Percentiles rank a stretch among this genome's conserved stretches.
Conservation (phyloP, 352 stramenopile species). For the Globisporangium paddicum region DNA sequence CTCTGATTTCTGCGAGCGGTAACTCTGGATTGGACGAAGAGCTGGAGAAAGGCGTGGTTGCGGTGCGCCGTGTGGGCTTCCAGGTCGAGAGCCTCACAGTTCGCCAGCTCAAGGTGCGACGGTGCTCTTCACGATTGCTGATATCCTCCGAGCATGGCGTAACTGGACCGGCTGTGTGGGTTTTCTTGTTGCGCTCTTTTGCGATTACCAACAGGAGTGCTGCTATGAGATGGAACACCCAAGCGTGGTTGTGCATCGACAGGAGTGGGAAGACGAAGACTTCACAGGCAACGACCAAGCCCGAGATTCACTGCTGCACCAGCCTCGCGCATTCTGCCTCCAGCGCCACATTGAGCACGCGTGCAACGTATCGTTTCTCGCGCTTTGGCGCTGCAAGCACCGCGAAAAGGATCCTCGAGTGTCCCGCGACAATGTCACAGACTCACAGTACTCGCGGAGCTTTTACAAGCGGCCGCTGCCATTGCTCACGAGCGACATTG, state of each 20-base stretch:
- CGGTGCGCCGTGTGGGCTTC: conserved; percentile 34
- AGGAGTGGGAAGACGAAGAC: conserved; percentile 4
- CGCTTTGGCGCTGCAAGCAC: conserved; percentile 28
- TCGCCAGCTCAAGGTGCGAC: conserved; percentile 31
- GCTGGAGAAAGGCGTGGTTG: conserved; percentile 12
- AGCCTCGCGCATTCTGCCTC: conserved; percentile 29
- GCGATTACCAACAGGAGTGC: conserved; percentile 18
- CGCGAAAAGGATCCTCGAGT: background rate
- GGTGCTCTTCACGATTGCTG: background rate
- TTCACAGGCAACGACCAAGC: background rate
- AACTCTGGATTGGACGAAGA: background rate
- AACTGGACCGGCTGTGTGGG: background rate
- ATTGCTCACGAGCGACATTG: conserved; percentile 12
- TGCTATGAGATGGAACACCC: conserved; percentile 36
- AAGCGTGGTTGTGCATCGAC: background rate
- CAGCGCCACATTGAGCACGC: conserved; percentile 31
- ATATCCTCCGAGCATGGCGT: background rate
- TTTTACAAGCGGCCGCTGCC: conserved; percentile 12
- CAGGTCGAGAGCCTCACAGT: conserved; percentile 18
- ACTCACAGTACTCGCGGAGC: conserved; percentile 8
- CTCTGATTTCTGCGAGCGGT: conserved; percentile 12
- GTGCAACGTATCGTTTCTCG: conserved; percentile 29
- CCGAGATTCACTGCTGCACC: background rate
- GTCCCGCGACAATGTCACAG: background rate
- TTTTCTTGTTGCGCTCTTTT: too few species aligned